phyloP scores from a whole-genome alignment of 2,329 filamentous ascomycete species.

The Sporothrix pallida region DNA sequence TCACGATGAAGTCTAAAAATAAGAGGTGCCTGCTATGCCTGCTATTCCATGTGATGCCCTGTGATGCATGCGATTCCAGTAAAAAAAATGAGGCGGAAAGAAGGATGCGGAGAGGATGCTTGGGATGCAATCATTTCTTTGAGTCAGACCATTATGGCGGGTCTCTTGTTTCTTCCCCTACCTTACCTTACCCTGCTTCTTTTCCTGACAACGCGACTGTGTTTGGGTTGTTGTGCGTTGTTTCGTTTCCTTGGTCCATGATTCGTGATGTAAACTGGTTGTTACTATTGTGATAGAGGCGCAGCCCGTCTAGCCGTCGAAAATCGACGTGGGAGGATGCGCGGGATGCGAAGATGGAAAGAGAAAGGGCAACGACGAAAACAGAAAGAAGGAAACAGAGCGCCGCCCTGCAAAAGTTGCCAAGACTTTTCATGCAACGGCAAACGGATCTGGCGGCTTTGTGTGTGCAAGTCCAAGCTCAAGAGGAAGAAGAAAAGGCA shows the following conservation, averaged over 20 bases:
- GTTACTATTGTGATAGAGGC: not conserved
- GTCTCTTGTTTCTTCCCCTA: not conserved
- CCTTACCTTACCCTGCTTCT: not conserved
- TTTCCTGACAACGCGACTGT: too few relatives aligned
- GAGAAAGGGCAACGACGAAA: not conserved
- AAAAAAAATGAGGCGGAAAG: conserved; percentile 1
- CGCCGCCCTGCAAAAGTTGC: not conserved
- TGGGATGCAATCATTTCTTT: not conserved
- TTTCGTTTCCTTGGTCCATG: not conserved
- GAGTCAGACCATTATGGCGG: conserved; percentile 9
- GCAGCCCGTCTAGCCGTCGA: not conserved
- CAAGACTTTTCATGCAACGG: not conserved
- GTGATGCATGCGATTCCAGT: not conserved
- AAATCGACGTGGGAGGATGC: not conserved
- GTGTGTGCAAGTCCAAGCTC: not conserved
- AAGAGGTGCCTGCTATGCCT: too few relatives aligned
- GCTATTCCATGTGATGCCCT: too few relatives aligned
- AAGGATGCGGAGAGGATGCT: not conserved
- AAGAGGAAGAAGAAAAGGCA: too few relatives aligned
- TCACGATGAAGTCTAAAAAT: not conserved
- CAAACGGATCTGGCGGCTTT: not conserved
- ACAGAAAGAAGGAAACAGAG: too few relatives aligned
- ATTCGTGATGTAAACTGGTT: not conserved
- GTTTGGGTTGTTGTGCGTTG: not conserved
- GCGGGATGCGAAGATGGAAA: not conserved